Base-by-base conservation (phyloP, 768 basidiomycete species). In the Panaeolus cyanescens region DNA sequence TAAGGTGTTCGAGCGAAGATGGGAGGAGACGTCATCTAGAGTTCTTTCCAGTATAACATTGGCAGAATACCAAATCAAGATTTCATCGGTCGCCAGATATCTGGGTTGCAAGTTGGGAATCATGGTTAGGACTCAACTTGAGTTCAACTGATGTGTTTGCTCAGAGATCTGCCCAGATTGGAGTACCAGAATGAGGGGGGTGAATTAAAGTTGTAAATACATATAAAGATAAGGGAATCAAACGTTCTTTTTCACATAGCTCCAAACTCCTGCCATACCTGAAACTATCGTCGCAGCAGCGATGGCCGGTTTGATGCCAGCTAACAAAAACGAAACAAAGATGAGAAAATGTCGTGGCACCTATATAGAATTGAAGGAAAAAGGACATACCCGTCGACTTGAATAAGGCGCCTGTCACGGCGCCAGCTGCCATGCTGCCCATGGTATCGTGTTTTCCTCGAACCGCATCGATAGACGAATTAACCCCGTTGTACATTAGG, bases 401-500 rank as follows among this genome's bases (percentile, higher is more conserved):
- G 85, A 87, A 99, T 62, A 99, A 75, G 32, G 87, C 91, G 60
- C 96, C 96, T 62, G 94, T 96, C 68, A 95, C 70, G 36, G 87
- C 95, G 32, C 95, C 96, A 60, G 96, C 96, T 40, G 86, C 84
- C 89, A 99, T 94, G 68, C 92, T 94, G 63, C 96, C 95, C 65
- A 86, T 81, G 50, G 85, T 88, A 73, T 99, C 97, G 75, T 99
- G 96, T 75, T 91, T 86, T 64, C 96, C 95, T 72, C 96, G 87
- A 72, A 88, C 79, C 60, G 85, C 80, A 75, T 98, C 96, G 70
- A 99, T 92, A 58, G 90, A 85, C 62, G 96, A 96, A 81, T 98
- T 99, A 79, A 98, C 85, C 65, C 88, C 91, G 77, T 99, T 99
- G 81, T 99, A 99, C 68, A 91, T 85, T 67, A 99, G 87, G 59